Conservation (phyloP, 176 grass and related monocot species). For the Chrysopogon serrulatus region DNA sequence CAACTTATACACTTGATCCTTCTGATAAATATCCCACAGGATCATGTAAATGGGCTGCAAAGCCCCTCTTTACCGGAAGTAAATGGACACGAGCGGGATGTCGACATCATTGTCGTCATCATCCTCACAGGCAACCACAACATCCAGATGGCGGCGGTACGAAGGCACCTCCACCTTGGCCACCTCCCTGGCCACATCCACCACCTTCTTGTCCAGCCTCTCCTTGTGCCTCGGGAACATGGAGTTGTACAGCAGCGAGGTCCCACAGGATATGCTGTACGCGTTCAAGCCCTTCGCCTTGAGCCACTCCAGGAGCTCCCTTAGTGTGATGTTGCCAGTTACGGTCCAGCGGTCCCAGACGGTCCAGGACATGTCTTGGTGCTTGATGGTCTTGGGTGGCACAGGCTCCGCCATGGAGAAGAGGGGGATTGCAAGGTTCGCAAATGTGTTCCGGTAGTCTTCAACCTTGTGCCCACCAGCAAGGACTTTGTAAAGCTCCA, state of each 20-base stretch:
- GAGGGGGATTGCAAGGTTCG: constrained; percentile 79
- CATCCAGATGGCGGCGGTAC: constrained; percentile 64
- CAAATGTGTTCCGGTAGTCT: constrained; percentile 87
- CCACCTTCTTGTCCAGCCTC: constrained; percentile 69
- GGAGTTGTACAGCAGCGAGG: constrained; percentile 86
- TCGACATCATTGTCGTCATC: constrained; percentile 87
- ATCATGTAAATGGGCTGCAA: neutral
- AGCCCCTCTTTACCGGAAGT: constrained; percentile 49
- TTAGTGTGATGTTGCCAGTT: constrained; percentile 60
- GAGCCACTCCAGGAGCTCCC: constrained; percentile 78
- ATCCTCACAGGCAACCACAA: constrained; percentile 88
- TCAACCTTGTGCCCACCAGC: constrained; percentile 64
- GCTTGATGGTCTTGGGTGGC: constrained; percentile 71
- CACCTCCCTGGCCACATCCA: constrained; percentile 62
- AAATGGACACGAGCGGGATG: constrained; percentile 74
- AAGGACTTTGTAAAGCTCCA: constrained; percentile 85
- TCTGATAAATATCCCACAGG: neutral
- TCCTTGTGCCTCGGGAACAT: constrained; percentile 96
- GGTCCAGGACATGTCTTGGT: constrained; percentile 70
- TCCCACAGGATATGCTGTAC: constrained; percentile 83
- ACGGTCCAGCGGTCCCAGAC: constrained; percentile 94
- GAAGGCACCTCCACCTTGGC: constrained; percentile 77
- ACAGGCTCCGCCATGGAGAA: constrained; percentile 90
- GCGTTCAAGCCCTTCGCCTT: constrained; percentile 72
- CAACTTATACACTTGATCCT: neutral